Evolutionary conservation across 176 grass and related monocot genomes (phyloP).

Genomic region (Panicum miliaceum): DNA sequence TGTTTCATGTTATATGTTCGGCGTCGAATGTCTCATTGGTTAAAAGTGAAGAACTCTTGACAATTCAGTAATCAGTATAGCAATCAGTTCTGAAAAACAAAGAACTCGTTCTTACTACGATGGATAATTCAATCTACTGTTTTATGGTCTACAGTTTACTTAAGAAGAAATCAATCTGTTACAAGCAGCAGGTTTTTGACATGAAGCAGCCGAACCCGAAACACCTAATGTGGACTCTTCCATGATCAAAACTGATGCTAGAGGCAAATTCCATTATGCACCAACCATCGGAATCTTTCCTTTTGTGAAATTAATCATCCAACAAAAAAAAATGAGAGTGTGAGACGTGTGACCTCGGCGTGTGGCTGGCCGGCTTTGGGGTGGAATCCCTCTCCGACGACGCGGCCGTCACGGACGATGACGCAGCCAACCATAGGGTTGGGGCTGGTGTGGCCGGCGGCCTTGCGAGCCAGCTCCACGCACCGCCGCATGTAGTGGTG

Average conservation of each 20-base stretch:
- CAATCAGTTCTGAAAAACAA: neutral
- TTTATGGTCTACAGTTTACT: neutral
- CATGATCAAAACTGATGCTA: neutral
- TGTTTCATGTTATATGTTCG: neutral
- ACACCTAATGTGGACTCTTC: neutral
- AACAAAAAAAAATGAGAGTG: neutral
- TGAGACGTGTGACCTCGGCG: conserved; percentile 60
- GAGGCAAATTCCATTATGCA: neutral
- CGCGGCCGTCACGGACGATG: conserved; percentile 68
- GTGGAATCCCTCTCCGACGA: conserved; percentile 90
- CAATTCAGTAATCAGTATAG: neutral
- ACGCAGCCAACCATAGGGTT: conserved; percentile 97
- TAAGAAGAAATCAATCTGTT: neutral
- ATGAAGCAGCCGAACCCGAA: neutral
- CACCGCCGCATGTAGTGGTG: conserved; percentile 73
- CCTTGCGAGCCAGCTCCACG: conserved; percentile 79
- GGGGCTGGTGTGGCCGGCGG: conserved; percentile 77
- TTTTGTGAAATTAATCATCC: neutral
- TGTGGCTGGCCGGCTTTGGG: conserved; percentile 88
- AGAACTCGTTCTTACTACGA: neutral
- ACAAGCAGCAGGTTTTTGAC: neutral
- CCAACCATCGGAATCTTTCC: neutral
- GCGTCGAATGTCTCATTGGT: neutral
- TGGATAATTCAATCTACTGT: neutral
- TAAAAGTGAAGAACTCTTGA: neutral